Conservation (phyloP, 2,329 filamentous ascomycete genomes). For the Aspergillus vadensis region DNA sequence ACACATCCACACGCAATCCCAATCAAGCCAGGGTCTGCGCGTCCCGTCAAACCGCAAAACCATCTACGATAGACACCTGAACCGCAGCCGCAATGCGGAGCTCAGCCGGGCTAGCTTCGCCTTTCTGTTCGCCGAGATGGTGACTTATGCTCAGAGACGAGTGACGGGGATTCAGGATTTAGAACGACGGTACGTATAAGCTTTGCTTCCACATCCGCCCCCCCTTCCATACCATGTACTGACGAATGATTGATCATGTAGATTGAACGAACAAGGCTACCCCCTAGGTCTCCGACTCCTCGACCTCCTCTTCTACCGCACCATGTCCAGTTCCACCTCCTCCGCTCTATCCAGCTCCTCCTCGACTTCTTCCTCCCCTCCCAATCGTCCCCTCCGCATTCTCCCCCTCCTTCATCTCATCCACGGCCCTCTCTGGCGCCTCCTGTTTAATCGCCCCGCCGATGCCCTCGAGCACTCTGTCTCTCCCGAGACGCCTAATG, state of each 20-base stretch:
- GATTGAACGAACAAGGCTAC: slow-evolving; percentile 88
- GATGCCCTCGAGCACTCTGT: slow-evolving; percentile 89
- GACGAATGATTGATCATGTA: slow-evolving; percentile 38
- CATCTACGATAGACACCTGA: slow-evolving; percentile 94
- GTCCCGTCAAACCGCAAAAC: slow-evolving; percentile 93
- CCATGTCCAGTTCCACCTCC: slow-evolving; percentile 75
- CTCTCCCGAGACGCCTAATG: slow-evolving; percentile 78
- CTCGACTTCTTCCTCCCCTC: slow-evolving; percentile 68
- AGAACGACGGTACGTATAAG: slow-evolving; percentile 71
- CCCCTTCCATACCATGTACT: neutral
- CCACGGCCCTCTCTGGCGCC: slow-evolving; percentile 86
- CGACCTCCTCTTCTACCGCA: slow-evolving; percentile 89
- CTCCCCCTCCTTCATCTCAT: slow-evolving; percentile 93
- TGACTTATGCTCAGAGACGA: slow-evolving; percentile 85
- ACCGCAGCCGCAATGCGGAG: slow-evolving; percentile 84
- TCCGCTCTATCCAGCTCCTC: slow-evolving; percentile 81
- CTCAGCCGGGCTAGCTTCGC: slow-evolving; percentile 92
- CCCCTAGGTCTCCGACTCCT: slow-evolving; percentile 91
- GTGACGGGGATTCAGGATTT: slow-evolving; percentile 93
- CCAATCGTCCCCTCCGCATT: slow-evolving; percentile 81
- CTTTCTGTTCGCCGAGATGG: slow-evolving; percentile 95
- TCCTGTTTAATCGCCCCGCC: slow-evolving; percentile 87
- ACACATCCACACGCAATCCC: slow-evolving; percentile 53
- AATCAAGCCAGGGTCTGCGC: slow-evolving; percentile 63
- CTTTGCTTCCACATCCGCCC: neutral